Evolutionary conservation across 106 monocot genomes (phyloP), one percentile per base, ranked within the genome.

Genomic region (Iris macrosiphon): DNA sequence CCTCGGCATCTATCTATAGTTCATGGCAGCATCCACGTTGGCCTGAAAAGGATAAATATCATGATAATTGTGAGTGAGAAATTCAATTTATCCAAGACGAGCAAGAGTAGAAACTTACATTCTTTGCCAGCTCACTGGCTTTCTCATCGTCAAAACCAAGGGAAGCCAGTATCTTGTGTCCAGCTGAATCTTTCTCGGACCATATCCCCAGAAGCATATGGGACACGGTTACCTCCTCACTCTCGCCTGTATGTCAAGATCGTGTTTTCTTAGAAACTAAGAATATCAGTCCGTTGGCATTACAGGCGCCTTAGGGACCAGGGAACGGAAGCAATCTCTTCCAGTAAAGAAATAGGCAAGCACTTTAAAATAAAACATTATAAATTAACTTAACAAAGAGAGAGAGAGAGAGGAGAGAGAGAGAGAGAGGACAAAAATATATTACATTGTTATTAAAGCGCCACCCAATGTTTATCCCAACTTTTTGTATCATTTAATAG

Each of bases 141-240:
- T 83, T 90, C 41, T 74, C 75, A 64, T 83, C 69, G 66, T 86
- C 62, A 62, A 98, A 98, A 43, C 96, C 96, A 45, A 90, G 72
- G 25, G 86, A 65, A 22, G 79, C 79, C 52, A 98, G 24, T 47
- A 90, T 78, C 55, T 90, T 90, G 60, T 98, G 82, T 60, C 82
- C 95, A 29, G 79, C 76, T 40, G 89, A 89, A 43, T 95, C 85
- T 59, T 72, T 70, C 71, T 89, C 70, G 6, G 95, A 85, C 95
- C 95, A 95, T 65, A 90, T 78, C n/a, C 83, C 96, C 3, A 98
- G 64, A 69, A 98, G 79, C 70, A 98, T 57, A 56, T 90, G 83
- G 10, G 66, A 38, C 6, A 80, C 66, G 11, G 86, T 98, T 62
- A 98, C 59, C 58, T 98, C 96, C 32, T 80, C 96, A 54, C 51